These are phyloP conservation scores for Euphrasia arctica DNA, from an alignment of 305 asterid species.

Conservation along the genomic window DNA sequence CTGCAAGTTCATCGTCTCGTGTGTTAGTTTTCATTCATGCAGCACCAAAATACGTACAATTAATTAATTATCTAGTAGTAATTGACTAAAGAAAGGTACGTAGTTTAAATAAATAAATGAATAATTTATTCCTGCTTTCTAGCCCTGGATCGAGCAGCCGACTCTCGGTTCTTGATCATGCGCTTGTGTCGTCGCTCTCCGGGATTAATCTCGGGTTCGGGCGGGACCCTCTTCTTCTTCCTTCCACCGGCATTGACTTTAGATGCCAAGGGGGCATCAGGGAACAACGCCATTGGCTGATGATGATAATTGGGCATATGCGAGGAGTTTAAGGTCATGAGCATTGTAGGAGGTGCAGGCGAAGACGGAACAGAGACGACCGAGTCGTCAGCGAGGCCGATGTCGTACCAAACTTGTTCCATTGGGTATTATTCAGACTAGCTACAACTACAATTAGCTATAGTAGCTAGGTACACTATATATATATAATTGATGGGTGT, in stretches of 20 bases:
- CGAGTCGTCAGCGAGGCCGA: constrained; percentile 30
- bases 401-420: constrained; percentile 86
- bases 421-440: constrained; percentile 26
- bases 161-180: constrained; percentile 93
- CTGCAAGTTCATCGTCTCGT: constrained; percentile 32
- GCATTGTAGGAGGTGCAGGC: constrained; percentile 35
- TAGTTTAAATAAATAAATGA: background rate
- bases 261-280: background rate
- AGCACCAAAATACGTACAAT: too few relatives aligned
- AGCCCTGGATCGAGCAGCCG: constrained; percentile 90
- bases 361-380: constrained; percentile 18
- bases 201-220: constrained; percentile 22
- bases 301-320: too few relatives aligned
- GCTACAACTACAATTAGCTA: too few relatives aligned
- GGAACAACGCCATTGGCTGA: too few relatives aligned
- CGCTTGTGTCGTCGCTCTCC: constrained; percentile 63
- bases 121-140: constrained; percentile 63
- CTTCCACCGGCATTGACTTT: background rate
- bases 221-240: constrained; percentile 29
- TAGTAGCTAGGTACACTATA: too few relatives aligned
- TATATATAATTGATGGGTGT: too few relatives aligned
- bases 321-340: constrained; percentile 38
- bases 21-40: background rate
- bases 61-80: too few relatives aligned
- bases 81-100: constrained; percentile 3